These are phyloP conservation scores for Eutrema yunnanense DNA, from an alignment of 345 rosid genomes.

Conservation along the genomic window DNA sequence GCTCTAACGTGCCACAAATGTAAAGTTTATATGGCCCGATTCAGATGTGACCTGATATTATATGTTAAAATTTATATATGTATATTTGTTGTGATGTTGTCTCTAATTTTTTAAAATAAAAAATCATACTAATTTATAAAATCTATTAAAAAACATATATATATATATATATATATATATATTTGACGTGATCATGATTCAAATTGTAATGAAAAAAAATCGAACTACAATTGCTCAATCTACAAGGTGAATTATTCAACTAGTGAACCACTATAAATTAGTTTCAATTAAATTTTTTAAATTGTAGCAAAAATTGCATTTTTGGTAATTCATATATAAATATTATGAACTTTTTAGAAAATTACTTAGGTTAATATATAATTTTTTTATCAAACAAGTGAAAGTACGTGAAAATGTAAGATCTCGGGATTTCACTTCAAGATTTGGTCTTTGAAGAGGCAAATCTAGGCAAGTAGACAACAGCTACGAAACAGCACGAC, in stretches of 20 bases:
- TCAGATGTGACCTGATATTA: neutral
- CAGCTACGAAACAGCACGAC: constrained; percentile 17
- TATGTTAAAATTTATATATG: neutral
- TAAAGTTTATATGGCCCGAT: constrained; percentile 10
- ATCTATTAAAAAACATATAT: too few species aligned
- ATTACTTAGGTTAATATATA: neutral
- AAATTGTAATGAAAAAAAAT: neutral
- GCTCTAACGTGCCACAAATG: neutral
- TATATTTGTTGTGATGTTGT: neutral
- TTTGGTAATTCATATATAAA: too few species aligned
- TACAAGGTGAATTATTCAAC: neutral
- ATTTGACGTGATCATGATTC: neutral
- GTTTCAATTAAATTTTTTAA: too few species aligned
- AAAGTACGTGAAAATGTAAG: constrained; percentile 2
- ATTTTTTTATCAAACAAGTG: neutral
- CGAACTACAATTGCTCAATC: neutral
- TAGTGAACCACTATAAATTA: too few species aligned
- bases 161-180: too few species aligned
- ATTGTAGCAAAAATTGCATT: too few species aligned
- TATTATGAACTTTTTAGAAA: neutral
- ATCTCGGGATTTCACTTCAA: constrained; percentile 1
- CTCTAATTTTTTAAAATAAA: neutral
- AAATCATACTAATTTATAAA: neutral
- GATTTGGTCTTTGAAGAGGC: constrained; percentile 7
- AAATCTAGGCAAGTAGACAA: constrained; percentile 18